Conservation (phyloP, 257 asterid species). For the Solanum dulcamara region DNA sequence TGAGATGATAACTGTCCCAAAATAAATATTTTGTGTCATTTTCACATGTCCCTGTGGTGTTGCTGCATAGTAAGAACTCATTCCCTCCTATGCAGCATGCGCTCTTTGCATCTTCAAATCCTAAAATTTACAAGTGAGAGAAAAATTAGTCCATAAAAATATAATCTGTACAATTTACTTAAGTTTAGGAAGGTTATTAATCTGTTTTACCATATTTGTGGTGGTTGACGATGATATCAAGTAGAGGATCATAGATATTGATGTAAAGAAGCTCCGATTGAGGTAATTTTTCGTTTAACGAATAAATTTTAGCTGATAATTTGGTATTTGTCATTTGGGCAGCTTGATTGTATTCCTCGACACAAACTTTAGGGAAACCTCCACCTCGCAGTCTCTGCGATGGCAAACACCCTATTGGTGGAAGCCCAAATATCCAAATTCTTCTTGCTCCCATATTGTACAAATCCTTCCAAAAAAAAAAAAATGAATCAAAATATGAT, state of each 20-base stretch:
- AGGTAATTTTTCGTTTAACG: constrained; percentile 11
- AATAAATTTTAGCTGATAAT: constrained; percentile 12
- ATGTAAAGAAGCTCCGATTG: constrained; percentile 9
- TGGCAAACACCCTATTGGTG: constrained; percentile 47
- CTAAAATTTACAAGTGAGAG: background rate
- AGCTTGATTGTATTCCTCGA: constrained; percentile 20
- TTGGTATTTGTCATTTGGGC: constrained; percentile 25
- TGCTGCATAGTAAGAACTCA: constrained; percentile 13
- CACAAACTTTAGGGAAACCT: constrained; percentile 13
- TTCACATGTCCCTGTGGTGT: constrained; percentile 4
- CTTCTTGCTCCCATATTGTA: constrained; percentile 30
- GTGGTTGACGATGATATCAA: constrained; percentile 20
- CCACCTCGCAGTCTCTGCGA: constrained; percentile 33
- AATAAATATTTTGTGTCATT: constrained; percentile 15
- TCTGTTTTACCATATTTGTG: constrained; percentile 20
- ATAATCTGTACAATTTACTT: background rate
- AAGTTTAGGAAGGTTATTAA: background rate
- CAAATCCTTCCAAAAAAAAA: constrained; percentile 9
- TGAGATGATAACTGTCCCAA: constrained; percentile 41
- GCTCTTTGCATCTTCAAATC: constrained; percentile 16
- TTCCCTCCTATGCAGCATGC: constrained; percentile 21
- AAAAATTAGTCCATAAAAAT: background rate
- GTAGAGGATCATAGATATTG: constrained; percentile 18
- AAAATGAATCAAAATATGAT: background rate
- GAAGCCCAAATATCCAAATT: constrained; percentile 25